Conservation (phyloP, 2,329 filamentous ascomycete genomes). For the Fusarium newnesense region DNA sequence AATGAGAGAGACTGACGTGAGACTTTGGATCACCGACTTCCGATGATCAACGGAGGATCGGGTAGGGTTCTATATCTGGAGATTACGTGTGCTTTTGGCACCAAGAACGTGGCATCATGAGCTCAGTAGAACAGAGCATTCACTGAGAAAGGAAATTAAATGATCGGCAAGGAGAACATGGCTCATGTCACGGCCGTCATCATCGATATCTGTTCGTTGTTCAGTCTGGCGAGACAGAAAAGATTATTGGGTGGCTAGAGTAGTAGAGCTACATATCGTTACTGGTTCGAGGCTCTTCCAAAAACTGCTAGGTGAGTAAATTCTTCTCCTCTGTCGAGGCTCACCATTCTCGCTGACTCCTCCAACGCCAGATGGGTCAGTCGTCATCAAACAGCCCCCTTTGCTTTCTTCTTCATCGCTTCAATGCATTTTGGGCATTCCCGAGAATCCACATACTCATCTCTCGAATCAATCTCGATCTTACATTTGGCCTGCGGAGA, state of each 20-base stretch:
- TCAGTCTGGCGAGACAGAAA: fast-evolving
- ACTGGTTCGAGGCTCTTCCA: neutral
- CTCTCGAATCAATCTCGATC: neutral
- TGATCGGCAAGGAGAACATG: fast-evolving
- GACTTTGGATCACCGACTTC: neutral
- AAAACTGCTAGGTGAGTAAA: neutral
- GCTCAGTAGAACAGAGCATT: too few species aligned
- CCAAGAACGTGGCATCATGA: fast-evolving
- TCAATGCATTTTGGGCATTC: neutral
- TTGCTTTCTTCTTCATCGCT: neutral
- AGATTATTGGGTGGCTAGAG: neutral
- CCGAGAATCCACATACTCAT: neutral
- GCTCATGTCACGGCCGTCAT: fast-evolving
- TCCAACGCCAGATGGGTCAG: neutral
- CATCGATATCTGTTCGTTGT: too few species aligned
- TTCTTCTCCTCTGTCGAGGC: neutral
- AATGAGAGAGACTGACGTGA: neutral
- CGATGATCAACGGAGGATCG: neutral
- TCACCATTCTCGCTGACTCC: neutral
- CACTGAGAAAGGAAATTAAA: fast-evolving
- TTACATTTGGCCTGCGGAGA: neutral
- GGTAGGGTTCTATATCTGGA: neutral
- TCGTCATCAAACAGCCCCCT: neutral
- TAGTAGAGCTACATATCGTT: too few species aligned
- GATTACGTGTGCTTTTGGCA: neutral